phyloP scores from a whole-genome alignment of 768 basidiomycete genomes.

The Suillus americanus region DNA sequence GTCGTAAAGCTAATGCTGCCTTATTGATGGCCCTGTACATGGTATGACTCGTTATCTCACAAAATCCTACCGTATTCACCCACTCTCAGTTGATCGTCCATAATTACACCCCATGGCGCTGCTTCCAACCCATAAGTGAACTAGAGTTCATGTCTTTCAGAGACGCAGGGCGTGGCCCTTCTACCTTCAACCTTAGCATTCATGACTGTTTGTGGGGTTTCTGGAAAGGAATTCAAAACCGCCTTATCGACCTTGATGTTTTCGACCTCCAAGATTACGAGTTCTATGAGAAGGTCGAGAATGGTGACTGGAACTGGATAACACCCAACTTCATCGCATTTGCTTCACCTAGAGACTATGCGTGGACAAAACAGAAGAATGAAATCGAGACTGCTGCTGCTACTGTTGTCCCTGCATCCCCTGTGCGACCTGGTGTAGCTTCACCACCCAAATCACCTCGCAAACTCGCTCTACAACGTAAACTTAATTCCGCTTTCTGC shows the following conservation, averaged over 20 bases:
- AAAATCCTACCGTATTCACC: conserved; percentile 18
- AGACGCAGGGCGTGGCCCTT: conserved; percentile 90
- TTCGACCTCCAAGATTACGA: conserved; percentile 94
- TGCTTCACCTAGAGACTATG: conserved; percentile 83
- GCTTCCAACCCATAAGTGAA: conserved; percentile 90
- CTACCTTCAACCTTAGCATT: conserved; percentile 91
- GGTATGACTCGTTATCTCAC: conserved; percentile 47
- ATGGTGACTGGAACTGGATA: conserved; percentile 96
- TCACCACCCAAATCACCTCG: conserved; percentile 16
- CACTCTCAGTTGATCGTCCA: conserved; percentile 83
- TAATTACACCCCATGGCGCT: conserved; percentile 88
- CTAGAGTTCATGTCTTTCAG: conserved; percentile 94
- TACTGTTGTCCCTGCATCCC: conserved; percentile 18
- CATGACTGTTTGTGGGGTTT: conserved; percentile 90
- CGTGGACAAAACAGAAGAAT: conserved; percentile 77
- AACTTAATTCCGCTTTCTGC: conserved; percentile 75
- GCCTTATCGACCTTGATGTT: conserved; percentile 90
- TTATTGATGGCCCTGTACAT: conserved; percentile 92
- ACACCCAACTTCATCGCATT: conserved; percentile 92
- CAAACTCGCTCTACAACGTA: conserved; percentile 69
- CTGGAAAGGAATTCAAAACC: conserved; percentile 89
- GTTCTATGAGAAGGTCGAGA: conserved; percentile 93
- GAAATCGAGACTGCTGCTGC: conserved; percentile 48
- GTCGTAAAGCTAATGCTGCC: conserved; percentile 90
- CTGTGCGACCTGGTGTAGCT: conserved; percentile 28